Conservation (phyloP, 2,329 filamentous ascomycete species). For the Cladosporium sp. region DNA sequence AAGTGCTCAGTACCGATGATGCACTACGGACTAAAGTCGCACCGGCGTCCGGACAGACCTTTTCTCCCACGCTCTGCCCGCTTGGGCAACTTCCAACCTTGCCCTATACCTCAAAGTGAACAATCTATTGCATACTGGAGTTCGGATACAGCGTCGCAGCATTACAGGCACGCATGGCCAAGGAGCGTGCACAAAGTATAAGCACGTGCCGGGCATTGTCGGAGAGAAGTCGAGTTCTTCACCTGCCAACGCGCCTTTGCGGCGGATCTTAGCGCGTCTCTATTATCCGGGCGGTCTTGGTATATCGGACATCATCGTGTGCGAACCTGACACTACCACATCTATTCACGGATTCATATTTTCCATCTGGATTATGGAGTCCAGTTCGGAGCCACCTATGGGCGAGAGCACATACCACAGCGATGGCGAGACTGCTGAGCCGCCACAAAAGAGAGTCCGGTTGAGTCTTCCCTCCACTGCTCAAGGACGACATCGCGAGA, state of each 20-base stretch:
- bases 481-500: constrained; percentile 38
- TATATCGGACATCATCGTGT: constrained; percentile 10
- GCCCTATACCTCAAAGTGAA: constrained; percentile 7
- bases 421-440: constrained; percentile 9
- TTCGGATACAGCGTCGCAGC: background rate
- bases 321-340: background rate
- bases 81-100: constrained; percentile 10
- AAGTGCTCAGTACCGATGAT: background rate
- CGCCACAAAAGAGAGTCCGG: constrained; percentile 16
- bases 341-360: constrained; percentile 2
- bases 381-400: background rate
- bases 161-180: constrained; percentile 5
- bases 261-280: constrained; percentile 15
- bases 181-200: background rate
- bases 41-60: constrained; percentile 12
- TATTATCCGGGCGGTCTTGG: constrained; percentile 16
- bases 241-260: constrained; percentile 1
- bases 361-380: constrained; percentile 10
- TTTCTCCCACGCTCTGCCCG: constrained; percentile 10
- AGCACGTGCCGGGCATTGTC: background rate
- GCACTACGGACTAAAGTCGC: background rate
- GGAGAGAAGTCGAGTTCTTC: background rate
- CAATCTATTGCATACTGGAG: background rate
- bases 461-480: constrained; percentile 15
- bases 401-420: constrained; percentile 9